Evolutionary conservation across 1,284 basidiomycete genomes (phyloP).

Genomic region (Irpex sp.): DNA sequence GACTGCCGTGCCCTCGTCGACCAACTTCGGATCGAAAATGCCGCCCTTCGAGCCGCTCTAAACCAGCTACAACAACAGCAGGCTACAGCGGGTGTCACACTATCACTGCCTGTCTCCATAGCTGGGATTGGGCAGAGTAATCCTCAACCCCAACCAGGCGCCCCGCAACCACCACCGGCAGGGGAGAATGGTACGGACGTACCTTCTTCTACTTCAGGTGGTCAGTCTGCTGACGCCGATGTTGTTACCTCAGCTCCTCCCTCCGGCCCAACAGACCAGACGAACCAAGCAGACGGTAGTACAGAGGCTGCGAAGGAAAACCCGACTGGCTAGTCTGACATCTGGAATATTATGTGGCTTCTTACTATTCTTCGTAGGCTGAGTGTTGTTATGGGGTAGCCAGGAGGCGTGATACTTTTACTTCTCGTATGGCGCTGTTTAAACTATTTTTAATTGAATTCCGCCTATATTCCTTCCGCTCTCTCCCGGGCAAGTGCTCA

Average conservation of each 20-base stretch:
- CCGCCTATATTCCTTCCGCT: not conserved
- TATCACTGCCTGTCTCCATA: not conserved
- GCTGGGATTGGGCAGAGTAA: not conserved
- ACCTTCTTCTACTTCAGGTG: not conserved
- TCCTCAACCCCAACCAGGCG: not conserved
- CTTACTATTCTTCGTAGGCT: not conserved
- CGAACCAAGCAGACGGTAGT: not conserved
- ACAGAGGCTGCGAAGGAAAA: not conserved
- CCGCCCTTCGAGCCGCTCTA: conserved; percentile 51
- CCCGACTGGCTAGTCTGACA: not conserved
- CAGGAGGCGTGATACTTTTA: not conserved
- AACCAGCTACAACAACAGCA: conserved; percentile 31
- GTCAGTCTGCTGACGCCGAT: not conserved
- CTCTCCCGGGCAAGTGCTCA: not conserved
- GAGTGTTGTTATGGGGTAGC: not conserved
- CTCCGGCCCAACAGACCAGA: not conserved
- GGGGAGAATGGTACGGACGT: not conserved
- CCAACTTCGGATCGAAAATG: conserved; percentile 77
- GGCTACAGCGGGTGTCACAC: not conserved
- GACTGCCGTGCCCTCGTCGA: conserved; percentile 80
- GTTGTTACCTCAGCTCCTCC: not conserved
- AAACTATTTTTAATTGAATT: not conserved
- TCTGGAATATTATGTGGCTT: not conserved
- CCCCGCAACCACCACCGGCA: not conserved
- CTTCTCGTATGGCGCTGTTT: not conserved